Evolutionary conservation across 2,329 filamentous ascomycete genomes (phyloP).

Genomic region (Colletotrichum lindemuthianum): DNA sequence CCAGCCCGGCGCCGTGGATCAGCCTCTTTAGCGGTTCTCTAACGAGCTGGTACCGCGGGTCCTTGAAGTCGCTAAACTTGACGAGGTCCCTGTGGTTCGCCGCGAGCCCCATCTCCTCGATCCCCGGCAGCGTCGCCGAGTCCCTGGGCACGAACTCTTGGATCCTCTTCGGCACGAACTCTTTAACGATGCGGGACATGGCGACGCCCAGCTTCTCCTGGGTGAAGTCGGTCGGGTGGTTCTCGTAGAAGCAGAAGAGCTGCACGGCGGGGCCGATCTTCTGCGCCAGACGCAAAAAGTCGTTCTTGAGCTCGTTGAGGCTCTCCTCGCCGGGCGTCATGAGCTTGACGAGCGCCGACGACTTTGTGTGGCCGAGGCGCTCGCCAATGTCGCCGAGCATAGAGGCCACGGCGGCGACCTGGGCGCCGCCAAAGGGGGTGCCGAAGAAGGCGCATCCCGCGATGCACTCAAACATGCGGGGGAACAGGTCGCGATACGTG

Average conservation of each 20-base stretch:
- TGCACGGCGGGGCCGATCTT: conserved; percentile 50
- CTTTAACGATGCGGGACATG: conserved; percentile 46
- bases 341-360: conserved; percentile 50
- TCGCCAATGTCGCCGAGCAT: conserved; percentile 50
- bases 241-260: conserved; percentile 52
- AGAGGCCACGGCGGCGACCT: conserved; percentile 47
- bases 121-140: conserved; percentile 51
- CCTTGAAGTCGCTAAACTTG: conserved; percentile 54
- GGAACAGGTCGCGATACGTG: conserved; percentile 47
- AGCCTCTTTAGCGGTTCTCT: conserved; percentile 49
- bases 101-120: conserved; percentile 48
- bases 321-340: conserved; percentile 53
- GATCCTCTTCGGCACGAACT: conserved; percentile 45
- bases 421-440: conserved; percentile 52
- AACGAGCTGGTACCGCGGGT: conserved; percentile 48
- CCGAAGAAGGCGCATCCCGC: conserved; percentile 53
- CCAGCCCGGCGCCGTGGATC: conserved; percentile 47
- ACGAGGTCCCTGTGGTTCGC: conserved; percentile 52
- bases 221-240: conserved; percentile 49
- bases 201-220: conserved; percentile 38
- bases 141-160: conserved; percentile 52
- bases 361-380: conserved; percentile 43
- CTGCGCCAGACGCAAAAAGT: conserved; percentile 49
- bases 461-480: conserved; percentile 52
- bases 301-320: conserved; percentile 49